Evolutionary conservation across 768 basidiomycete species (phyloP), one percentile per base, ranked within the genome.

Genomic region (Tricholoma terreum): DNA sequence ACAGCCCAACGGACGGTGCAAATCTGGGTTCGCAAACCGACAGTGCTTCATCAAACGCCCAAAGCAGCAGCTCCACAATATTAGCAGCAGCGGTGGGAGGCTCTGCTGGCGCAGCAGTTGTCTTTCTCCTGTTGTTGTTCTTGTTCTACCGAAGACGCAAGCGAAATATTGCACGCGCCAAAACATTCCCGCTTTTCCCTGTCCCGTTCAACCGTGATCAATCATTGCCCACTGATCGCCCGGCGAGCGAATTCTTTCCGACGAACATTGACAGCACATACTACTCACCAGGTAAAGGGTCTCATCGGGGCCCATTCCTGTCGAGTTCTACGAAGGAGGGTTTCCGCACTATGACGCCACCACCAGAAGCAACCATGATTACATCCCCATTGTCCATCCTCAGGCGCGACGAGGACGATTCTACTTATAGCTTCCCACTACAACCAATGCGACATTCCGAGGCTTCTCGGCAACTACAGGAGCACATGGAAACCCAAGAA

Each of bases 11-110:
- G 9, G 5, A 8, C 15, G 15, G 27, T 6, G 45, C 27, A 15
- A 27, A 4, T n/a, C n/a, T 24, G 15, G 3, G 9, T 2, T 30
- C 14, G n/a, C 52, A 38, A 6, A 31, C 22, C 1, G 19, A 10
- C 7, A 31, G 15, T 31, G 27, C 33, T 42, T 31, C 31, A 4
- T 27, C 52, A 8, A 53, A 30, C 10, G 9, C 38, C 7, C 24
- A 53, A n/a, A 30, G 5, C 1, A 17, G 4, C 24, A 42, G 27
- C n/a, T 19, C 52, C 27, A 17, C 24, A 8, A 43, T 58, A 34
- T 17, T 61, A 10, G 63, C 49, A 17, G 58, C 52, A 1, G 57
- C 61, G 11, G 59, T 52, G 1, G 65, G 63, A 17, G 63, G 58
- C 2, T 45, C 38, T 21, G 34, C 57, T 2, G 61, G 61, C 12